These are phyloP conservation scores for Trichoderma oligosporum DNA, from an alignment of 2,329 filamentous ascomycete genomes.

Conservation along the genomic window DNA sequence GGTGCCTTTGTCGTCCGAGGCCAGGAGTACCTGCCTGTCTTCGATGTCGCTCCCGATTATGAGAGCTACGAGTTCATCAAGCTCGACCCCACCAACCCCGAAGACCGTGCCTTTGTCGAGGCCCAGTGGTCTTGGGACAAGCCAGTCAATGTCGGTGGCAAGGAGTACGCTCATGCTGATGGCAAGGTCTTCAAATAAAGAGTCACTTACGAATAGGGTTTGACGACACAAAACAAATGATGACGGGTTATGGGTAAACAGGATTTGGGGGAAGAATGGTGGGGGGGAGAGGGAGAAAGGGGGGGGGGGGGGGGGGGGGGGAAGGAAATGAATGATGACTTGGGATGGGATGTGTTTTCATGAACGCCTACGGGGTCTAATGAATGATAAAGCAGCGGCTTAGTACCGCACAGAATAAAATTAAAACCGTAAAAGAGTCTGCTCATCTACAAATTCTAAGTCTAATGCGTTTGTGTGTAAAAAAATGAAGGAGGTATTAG, in stretches of 20 bases:
- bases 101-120: slow-evolving; percentile 82
- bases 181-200: slow-evolving; percentile 99
- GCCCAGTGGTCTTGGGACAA: slow-evolving; percentile 92
- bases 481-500: neutral
- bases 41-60: slow-evolving; percentile 94
- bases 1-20: slow-evolving; percentile 95
- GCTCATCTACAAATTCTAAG: neutral
- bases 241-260: slow-evolving; percentile 35
- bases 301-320: too few relatives aligned
- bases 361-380: slow-evolving; percentile 13
- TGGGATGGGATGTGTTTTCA: slow-evolving; percentile 13
- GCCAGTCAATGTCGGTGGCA: slow-evolving; percentile 73
- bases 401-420: slow-evolving; percentile 3
- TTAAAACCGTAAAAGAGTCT: slow-evolving; percentile 15
- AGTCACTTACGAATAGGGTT: slow-evolving; percentile 23
- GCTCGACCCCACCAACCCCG: slow-evolving; percentile 82
- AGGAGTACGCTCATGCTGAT: slow-evolving; percentile 82
- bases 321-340: slow-evolving; percentile 32
- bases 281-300: too few relatives aligned
- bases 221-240: slow-evolving; percentile 25
- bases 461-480: neutral
- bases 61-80: slow-evolving; percentile 97
- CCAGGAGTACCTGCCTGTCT: slow-evolving; percentile 78
- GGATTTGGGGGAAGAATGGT: slow-evolving; percentile 25
- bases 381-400: neutral